Base-by-base conservation (phyloP, 169 alveolate genomes). In the Plasmodium cynomolgi region DNA sequence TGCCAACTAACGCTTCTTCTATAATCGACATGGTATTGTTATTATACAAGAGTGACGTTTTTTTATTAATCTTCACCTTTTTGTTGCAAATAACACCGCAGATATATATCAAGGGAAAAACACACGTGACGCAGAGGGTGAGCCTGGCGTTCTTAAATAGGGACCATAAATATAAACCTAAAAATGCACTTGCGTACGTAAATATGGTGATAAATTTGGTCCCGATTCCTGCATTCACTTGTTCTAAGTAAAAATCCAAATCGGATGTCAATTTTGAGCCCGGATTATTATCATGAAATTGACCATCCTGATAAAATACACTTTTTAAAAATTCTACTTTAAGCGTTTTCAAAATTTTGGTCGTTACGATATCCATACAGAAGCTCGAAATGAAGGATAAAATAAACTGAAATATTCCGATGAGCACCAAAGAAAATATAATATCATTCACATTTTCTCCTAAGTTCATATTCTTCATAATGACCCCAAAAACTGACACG, bases 1-100 rank as follows among this genome's bases (percentile, higher is more conserved):
- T 90, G n/a, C 94, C 92, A 13, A 72, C 92, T 58, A 94, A 75
- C 4, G 95, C 95, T 84, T 94, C 96, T 44, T 94, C 96, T 6
- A 91, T 91, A 11, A 94, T 93, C 17, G 96, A 92, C 88, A 92
- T 81, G 15, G 95, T 72, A 58, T 94, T 84, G 41, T 85, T 88
- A 90, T 91, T 91, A 75, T 94, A 90, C 34, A 91, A 39, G 23
- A 84, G 73, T 1, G 93, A 81, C 15, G 91, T 85, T 13, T 74
- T 83, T 13, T 83, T 75, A 83, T 88, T 82, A 26, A 81, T n/a
- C 50, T 81, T 54, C n/a, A 84, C 83, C 9, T 74, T 91, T 44
- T 75, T 90, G 73, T 88, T 90, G 62, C 94, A 88, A 17, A 94
- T 44, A 7, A 33, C 68, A 17, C 92, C 83, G 73, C 83, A 72